phyloP scores from a whole-genome alignment of 306 rosid genomes.

The Quercus gilva region DNA sequence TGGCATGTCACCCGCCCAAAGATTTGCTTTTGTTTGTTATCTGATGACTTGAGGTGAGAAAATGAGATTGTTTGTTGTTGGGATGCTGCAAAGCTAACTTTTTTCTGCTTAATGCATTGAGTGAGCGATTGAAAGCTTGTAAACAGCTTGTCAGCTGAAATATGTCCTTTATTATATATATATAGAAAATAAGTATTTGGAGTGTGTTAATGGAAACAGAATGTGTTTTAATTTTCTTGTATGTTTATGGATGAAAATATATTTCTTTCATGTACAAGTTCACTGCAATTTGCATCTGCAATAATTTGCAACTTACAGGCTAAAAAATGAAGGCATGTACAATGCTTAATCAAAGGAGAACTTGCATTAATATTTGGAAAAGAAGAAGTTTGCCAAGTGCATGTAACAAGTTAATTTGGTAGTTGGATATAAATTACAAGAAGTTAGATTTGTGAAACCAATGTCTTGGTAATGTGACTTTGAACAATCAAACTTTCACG shows the following conservation, averaged over 20 bases:
- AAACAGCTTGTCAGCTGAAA: background rate
- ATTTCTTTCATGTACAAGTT: background rate
- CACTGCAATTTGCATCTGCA: too few species aligned
- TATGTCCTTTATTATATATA: background rate
- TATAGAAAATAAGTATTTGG: background rate
- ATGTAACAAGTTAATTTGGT: too few species aligned
- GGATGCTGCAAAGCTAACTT: background rate
- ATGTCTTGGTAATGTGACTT: background rate
- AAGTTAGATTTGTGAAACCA: background rate
- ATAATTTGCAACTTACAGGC: too few species aligned
- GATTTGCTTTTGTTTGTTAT: background rate
- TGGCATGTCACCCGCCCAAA: background rate
- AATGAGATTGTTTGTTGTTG: background rate
- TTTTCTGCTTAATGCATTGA: background rate
- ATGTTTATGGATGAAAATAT: background rate
- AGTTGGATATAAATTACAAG: too few species aligned
- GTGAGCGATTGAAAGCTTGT: background rate
- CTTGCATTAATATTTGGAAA: too few species aligned
- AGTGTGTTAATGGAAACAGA: background rate
- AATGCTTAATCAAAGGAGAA: too few species aligned
- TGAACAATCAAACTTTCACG: background rate
- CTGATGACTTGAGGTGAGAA: background rate
- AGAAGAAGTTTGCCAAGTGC: too few species aligned
- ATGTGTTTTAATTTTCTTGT: too few species aligned
- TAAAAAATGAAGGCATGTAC: too few species aligned